phyloP scores from a whole-genome alignment of 805 yeast genomes.

The Wickerhamomyces queroliae region DNA sequence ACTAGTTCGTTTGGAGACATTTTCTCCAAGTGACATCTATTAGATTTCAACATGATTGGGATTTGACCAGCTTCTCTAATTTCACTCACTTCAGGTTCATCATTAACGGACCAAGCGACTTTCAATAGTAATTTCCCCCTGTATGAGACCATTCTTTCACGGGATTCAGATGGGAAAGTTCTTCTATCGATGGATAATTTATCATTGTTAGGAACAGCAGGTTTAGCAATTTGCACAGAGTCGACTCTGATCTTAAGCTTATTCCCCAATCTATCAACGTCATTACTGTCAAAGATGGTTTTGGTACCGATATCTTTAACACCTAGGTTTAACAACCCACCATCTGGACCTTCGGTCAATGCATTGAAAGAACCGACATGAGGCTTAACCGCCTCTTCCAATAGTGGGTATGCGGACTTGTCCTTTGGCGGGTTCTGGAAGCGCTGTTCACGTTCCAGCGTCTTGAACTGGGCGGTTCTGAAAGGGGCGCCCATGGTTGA shows the following conservation, averaged over 20 bases:
- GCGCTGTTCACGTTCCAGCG: slow-evolving; percentile 82
- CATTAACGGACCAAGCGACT: slow-evolving; percentile 82
- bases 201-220: slow-evolving; percentile 66
- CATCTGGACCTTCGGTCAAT: slow-evolving; percentile 79
- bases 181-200: slow-evolving; percentile 72
- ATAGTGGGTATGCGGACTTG: slow-evolving; percentile 71
- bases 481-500: slow-evolving; percentile 20
- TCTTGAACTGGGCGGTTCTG: slow-evolving; percentile 44
- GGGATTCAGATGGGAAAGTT: slow-evolving; percentile 78
- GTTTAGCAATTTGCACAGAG: slow-evolving; percentile 80
- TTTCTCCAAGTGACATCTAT: slow-evolving; percentile 85
- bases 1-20: slow-evolving; percentile 82
- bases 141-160: slow-evolving; percentile 86
- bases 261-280: slow-evolving; percentile 70
- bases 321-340: slow-evolving; percentile 79
- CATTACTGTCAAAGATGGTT: slow-evolving; percentile 78
- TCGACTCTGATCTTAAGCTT: slow-evolving; percentile 82
- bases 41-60: slow-evolving; percentile 87
- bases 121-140: slow-evolving; percentile 73
- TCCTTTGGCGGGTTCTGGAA: slow-evolving; percentile 89
- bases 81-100: slow-evolving; percentile 75
- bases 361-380: slow-evolving; percentile 97
- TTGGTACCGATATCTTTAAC: slow-evolving; percentile 85
- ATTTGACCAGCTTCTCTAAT: slow-evolving; percentile 86
- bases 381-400: slow-evolving; percentile 88